These are phyloP conservation scores for Mycotypha africana DNA, from an alignment of 371 early-diverging fungal genomes.

Conservation along the genomic window DNA sequence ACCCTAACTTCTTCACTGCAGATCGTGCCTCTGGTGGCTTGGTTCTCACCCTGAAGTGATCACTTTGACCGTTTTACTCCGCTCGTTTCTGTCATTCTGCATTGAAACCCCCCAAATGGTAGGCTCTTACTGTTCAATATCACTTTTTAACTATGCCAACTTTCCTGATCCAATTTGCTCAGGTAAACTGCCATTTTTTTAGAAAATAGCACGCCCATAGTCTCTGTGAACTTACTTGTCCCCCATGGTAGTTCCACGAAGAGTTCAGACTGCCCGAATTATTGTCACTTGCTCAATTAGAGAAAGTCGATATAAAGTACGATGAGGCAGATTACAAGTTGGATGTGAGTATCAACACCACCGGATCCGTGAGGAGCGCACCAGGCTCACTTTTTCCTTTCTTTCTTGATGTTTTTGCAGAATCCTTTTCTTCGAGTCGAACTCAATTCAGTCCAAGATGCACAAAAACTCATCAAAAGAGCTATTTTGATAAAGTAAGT, in stretches of 20 bases:
- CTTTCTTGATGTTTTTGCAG: too few relatives aligned
- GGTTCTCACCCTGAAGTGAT: too few relatives aligned
- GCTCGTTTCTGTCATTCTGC: too few relatives aligned
- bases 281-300: slow-evolving; percentile 71
- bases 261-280: slow-evolving; percentile 81
- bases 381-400: too few relatives aligned
- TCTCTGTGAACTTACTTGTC: background rate
- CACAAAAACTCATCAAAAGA: slow-evolving; percentile 71
- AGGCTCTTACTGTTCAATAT: too few relatives aligned
- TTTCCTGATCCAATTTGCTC: slow-evolving; percentile 42
- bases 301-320: slow-evolving; percentile 58
- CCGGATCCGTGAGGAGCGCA: too few relatives aligned
- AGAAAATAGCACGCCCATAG: background rate
- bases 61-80: too few relatives aligned
- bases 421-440: slow-evolving; percentile 78
- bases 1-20: too few relatives aligned
- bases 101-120: too few relatives aligned
- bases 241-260: slow-evolving; percentile 41
- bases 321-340: slow-evolving; percentile 45
- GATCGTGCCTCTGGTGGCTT: too few relatives aligned
- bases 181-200: slow-evolving; percentile 15
- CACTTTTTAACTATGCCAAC: slow-evolving; percentile 32
- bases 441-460: slow-evolving; percentile 65
- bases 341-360: slow-evolving; percentile 43
- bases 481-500: slow-evolving; percentile 82